phyloP scores from a whole-genome alignment of 2,329 filamentous ascomycete genomes.

The Paecilomyces dactylethromorphus region DNA sequence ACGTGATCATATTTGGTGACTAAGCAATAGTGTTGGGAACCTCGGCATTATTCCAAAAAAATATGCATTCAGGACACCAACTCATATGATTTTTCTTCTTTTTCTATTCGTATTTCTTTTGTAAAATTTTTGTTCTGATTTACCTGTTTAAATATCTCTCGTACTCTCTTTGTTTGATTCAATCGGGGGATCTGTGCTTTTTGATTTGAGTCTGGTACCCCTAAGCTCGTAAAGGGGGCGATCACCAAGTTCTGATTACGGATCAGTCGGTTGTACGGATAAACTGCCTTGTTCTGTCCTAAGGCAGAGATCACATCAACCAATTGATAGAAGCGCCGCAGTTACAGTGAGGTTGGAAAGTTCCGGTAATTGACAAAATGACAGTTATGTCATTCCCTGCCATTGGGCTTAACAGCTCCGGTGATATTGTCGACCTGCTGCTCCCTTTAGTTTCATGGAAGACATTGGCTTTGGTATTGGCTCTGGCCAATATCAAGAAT shows the following conservation, averaged over 20 bases:
- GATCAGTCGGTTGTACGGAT: neutral
- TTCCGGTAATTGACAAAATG: neutral
- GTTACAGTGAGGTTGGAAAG: neutral
- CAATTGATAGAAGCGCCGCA: neutral
- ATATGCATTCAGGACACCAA: neutral
- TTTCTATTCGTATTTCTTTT: neutral
- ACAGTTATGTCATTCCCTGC: neutral
- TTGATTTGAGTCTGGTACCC: neutral
- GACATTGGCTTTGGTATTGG: constrained; percentile 28
- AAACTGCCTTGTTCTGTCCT: neutral
- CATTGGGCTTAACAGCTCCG: constrained; percentile 15
- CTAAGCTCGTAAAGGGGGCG: neutral
- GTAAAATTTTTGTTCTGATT: neutral
- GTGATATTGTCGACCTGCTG: constrained; percentile 13
- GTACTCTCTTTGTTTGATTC: neutral
- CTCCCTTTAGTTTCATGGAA: constrained; percentile 26
- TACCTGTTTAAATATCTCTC: neutral
- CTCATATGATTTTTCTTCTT: neutral
- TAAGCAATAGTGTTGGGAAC: neutral
- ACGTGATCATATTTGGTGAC: neutral
- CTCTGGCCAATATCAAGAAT: constrained; percentile 30
- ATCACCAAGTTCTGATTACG: neutral
- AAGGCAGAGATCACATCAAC: neutral
- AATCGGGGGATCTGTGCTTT: neutral
- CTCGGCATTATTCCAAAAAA: neutral